Evolutionary conservation across 2,329 filamentous ascomycete genomes (phyloP).

Genomic region (Zalaria sp.): DNA sequence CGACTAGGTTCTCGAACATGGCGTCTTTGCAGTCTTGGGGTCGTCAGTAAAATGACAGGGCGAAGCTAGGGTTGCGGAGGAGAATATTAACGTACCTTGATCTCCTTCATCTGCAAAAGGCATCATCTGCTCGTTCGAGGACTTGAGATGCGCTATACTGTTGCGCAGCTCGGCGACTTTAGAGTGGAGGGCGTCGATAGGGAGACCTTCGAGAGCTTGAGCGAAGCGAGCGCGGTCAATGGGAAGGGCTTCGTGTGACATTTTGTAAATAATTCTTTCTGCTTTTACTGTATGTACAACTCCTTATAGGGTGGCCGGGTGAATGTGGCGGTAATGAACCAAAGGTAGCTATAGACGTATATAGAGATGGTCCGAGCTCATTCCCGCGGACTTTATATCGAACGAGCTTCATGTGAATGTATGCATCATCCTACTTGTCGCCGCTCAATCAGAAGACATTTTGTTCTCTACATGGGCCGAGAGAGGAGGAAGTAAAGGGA

Average conservation of each 20-base stretch:
- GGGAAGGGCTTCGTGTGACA: slow-evolving; percentile 10
- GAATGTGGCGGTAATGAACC: slow-evolving; percentile 7
- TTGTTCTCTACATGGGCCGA: no score
- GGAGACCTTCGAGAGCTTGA: slow-evolving; percentile 52
- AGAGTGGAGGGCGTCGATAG: slow-evolving; percentile 51
- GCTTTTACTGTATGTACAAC: no score
- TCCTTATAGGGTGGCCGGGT: background rate
- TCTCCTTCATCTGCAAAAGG: slow-evolving; percentile 55
- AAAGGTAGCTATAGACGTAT: slow-evolving; percentile 5
- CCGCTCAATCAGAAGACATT: no score
- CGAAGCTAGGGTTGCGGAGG: background rate
- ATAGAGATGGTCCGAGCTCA: no score
- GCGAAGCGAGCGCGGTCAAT: slow-evolving; percentile 19
- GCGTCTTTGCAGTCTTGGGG: slow-evolving; percentile 53
- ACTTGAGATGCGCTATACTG: slow-evolving; percentile 57
- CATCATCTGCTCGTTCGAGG: slow-evolving; percentile 58
- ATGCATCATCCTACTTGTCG: no score
- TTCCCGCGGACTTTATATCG: no score
- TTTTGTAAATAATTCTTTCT: slow-evolving; percentile 1
- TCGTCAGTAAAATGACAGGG: background rate
- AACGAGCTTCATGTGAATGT: no score
- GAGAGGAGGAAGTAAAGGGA: no score
- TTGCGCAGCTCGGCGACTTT: slow-evolving; percentile 67
- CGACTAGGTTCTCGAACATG: slow-evolving; percentile 55
- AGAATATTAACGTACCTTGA: slow-evolving; percentile 3